Percentiles rank a stretch among this genome's conserved stretches.
Conservation (phyloP, 108 stramenopile species). For the Cyclotella atomus region DNA sequence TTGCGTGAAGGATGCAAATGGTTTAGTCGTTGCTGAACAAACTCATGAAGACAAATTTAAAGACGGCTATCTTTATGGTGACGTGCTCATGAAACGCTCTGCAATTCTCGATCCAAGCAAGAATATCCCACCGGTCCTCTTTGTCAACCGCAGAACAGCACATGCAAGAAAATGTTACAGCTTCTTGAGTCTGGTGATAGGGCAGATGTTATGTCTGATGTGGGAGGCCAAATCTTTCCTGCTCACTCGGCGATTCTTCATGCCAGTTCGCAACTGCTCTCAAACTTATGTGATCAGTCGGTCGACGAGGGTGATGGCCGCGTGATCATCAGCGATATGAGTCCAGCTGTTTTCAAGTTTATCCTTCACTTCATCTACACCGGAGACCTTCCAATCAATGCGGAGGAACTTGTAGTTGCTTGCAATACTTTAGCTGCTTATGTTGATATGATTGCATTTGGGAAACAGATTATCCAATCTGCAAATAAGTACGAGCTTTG, state of each 20-base stretch:
- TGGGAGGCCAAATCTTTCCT: background rate
- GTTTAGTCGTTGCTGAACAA: background rate
- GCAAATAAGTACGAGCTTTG: slow-evolving; percentile 20
- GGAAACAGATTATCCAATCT: slow-evolving; percentile 11
- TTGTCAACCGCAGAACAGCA: background rate
- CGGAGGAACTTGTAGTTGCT: no score
- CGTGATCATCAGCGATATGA: background rate
- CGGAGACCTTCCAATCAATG: background rate
- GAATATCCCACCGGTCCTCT: background rate
- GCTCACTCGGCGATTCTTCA: slow-evolving; percentile 23
- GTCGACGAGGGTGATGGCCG: background rate
- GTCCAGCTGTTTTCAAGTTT: slow-evolving; percentile 20
- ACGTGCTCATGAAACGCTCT: slow-evolving; percentile 1
- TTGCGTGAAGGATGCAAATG: background rate
- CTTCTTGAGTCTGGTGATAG: slow-evolving; percentile 13
- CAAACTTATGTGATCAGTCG: background rate
- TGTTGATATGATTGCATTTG: no score
- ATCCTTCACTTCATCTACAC: slow-evolving; percentile 16
- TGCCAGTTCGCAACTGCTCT: slow-evolving; percentile 3
- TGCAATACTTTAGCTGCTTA: no score
- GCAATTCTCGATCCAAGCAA: slow-evolving; percentile 2
- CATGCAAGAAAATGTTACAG: background rate
- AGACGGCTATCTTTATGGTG: background rate
- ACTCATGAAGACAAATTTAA: background rate
- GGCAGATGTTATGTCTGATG: slow-evolving; percentile 13